Conservation (phyloP, 2,329 filamentous ascomycete species). For the Xylaria sp. region DNA sequence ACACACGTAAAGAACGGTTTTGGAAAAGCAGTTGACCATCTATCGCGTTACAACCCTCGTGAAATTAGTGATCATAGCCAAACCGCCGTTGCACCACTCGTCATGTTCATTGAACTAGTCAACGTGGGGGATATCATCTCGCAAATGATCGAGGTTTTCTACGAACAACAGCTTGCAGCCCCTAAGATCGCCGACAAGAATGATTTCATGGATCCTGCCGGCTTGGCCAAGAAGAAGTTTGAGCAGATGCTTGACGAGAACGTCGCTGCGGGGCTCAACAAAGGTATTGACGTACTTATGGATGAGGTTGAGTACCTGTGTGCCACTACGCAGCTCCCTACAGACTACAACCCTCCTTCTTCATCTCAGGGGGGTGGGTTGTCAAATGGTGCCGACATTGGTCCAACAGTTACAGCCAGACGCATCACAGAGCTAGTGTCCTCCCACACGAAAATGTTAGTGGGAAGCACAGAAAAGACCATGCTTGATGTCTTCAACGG, state of each 20-base stretch:
- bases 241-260: conserved; percentile 98
- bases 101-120: conserved; percentile 96
- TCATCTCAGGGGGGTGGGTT: conserved; percentile 51
- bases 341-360: conserved; percentile 85
- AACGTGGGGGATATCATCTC: conserved; percentile 98
- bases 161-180: conserved; percentile 89
- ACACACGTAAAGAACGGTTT: conserved; percentile 94
- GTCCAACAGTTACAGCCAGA: conserved; percentile 81
- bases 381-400: conserved; percentile 54
- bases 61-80: conserved; percentile 78
- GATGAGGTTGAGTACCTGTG: conserved; percentile 97
- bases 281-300: conserved; percentile 98
- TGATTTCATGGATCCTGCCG: conserved; percentile 92
- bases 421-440: conserved; percentile 87
- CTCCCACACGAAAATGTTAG: conserved; percentile 90
- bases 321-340: conserved; percentile 84
- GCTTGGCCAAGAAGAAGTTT: conserved; percentile 96
- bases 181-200: conserved; percentile 88
- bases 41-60: conserved; percentile 90
- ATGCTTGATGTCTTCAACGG: conserved; percentile 99
- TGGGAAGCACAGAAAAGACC: conserved; percentile 95
- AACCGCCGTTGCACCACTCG: conserved; percentile 85
- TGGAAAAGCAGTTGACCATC: conserved; percentile 88
- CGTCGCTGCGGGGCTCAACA: conserved; percentile 94
- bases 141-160: conserved; percentile 99